A percentile compares a stretch with the other conserved stretches of the same genome.
Evolutionary conservation across 139 green algal species (phyloP).

Genomic region (Spirogloea muscicola): DNA sequence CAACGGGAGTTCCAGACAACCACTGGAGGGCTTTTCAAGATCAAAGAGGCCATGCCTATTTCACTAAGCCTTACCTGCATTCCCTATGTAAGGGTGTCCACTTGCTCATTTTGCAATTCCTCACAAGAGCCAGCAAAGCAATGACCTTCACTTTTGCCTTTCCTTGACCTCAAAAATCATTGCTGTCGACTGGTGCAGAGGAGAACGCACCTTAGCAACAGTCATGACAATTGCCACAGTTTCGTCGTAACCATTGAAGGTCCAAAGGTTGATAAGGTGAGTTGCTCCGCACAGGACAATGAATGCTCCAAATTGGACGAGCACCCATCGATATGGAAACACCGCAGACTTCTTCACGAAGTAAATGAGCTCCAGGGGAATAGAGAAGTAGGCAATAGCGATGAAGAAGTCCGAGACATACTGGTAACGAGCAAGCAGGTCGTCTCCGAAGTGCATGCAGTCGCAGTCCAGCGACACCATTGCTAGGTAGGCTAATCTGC

Average conservation of each 20-base stretch:
- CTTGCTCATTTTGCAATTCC: no score
- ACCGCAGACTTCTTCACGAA: slow-evolving; percentile 42
- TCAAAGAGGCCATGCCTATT: no score
- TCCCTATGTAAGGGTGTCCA: no score
- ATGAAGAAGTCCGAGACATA: slow-evolving; percentile 44
- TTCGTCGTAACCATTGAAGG: slow-evolving; percentile 16
- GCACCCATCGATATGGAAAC: slow-evolving; percentile 34
- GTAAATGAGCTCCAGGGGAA: slow-evolving; percentile 43
- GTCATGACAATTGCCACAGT: slow-evolving; percentile 42
- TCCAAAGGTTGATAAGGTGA: slow-evolving; percentile 38
- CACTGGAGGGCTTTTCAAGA: no score
- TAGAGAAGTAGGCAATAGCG: slow-evolving; percentile 37
- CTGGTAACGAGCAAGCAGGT: slow-evolving; percentile 34
- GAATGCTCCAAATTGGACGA: slow-evolving; percentile 37
- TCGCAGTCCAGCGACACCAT: no score
- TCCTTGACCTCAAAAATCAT: no score
- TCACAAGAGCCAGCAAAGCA: no score
- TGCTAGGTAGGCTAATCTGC: no score
- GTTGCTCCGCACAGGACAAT: slow-evolving; percentile 38
- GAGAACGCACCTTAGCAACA: slow-evolving; percentile 23
- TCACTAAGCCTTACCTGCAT: no score
- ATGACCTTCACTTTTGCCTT: no score
- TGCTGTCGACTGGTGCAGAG: no score
- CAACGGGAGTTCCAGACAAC: no score
- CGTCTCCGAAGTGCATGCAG: slow-evolving; percentile 16